Conservation (phyloP, 768 basidiomycete genomes). For the Amanita thiersii region DNA sequence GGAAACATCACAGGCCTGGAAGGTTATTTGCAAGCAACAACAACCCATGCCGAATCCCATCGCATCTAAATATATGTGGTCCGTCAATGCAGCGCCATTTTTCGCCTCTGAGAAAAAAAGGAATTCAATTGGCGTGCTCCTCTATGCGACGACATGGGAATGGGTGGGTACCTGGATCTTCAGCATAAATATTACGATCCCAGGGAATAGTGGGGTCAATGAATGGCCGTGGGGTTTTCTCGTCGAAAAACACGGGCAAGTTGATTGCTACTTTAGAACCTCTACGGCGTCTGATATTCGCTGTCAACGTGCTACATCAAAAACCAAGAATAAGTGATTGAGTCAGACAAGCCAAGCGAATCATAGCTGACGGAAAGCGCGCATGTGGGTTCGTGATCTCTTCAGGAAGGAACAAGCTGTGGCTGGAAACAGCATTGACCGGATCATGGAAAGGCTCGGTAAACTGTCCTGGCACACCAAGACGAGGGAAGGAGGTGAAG, state of each 20-base stretch:
- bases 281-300: conserved; percentile 86
- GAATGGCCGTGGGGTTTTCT: conserved; percentile 81
- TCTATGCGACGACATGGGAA: conserved; percentile 4
- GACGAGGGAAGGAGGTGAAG: conserved; percentile 89
- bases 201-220: conserved; percentile 90
- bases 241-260: conserved; percentile 86
- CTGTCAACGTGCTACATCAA: conserved; percentile 77
- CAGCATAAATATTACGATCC: conserved; percentile 74
- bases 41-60: conserved; percentile 99
- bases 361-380: conserved; percentile 83
- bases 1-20: conserved; percentile 90
- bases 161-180: conserved; percentile 62
- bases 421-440: conserved; percentile 70
- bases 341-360: conserved; percentile 9
- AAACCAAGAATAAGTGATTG: conserved; percentile 10
- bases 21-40: conserved; percentile 94
- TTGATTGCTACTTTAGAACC: conserved; percentile 95
- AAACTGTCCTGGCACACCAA: conserved; percentile 85
- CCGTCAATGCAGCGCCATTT: conserved; percentile 76
- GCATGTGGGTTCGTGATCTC: conserved; percentile 96
- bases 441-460: conserved; percentile 86
- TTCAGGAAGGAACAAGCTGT: conserved; percentile 90
- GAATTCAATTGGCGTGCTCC: too few relatives aligned
- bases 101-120: conserved; percentile 60
- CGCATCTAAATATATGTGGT: conserved; percentile 97